These are phyloP conservation scores for Gymnopilus dilepis DNA, from an alignment of 768 basidiomycete species.

Conservation along the genomic window DNA sequence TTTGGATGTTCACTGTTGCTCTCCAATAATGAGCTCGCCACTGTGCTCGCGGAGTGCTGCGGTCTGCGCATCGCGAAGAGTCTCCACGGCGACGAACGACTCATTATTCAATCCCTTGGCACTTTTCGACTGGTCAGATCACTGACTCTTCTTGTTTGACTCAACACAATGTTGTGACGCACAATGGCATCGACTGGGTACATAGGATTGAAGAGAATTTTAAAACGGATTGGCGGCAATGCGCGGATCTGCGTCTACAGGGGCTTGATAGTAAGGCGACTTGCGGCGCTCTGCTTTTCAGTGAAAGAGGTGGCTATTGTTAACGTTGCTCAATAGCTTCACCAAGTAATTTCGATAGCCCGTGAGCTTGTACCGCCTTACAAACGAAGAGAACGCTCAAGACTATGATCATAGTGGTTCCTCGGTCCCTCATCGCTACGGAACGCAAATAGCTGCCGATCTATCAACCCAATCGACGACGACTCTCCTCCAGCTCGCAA, in stretches of 20 bases:
- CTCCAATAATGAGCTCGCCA: too few relatives aligned
- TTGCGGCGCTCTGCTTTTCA: too few relatives aligned
- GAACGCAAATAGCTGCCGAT: too few relatives aligned
- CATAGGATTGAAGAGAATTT: too few relatives aligned
- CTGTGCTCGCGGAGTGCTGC: neutral
- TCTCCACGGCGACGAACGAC: neutral
- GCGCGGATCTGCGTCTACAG: too few relatives aligned
- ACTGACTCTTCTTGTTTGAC: too few relatives aligned
- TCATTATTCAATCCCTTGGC: neutral
- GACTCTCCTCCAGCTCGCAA: constrained; percentile 52
- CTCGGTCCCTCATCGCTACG: neutral
- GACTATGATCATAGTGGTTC: neutral
- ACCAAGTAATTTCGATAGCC: neutral
- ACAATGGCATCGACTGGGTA: too few relatives aligned
- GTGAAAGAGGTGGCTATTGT: too few relatives aligned
- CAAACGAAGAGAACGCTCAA: neutral
- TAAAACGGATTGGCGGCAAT: too few relatives aligned
- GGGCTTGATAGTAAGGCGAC: too few relatives aligned
- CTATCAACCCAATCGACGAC: constrained; percentile 37
- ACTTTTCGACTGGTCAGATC: too few relatives aligned
- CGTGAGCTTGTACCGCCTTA: neutral
- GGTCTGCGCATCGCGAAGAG: neutral
- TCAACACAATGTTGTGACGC: neutral
- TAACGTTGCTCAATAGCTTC: too few relatives aligned
- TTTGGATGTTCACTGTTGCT: neutral